Evolutionary conservation across 371 early-diverging fungal species (phyloP).

Genomic region (Basidiobolus meristosporus): DNA sequence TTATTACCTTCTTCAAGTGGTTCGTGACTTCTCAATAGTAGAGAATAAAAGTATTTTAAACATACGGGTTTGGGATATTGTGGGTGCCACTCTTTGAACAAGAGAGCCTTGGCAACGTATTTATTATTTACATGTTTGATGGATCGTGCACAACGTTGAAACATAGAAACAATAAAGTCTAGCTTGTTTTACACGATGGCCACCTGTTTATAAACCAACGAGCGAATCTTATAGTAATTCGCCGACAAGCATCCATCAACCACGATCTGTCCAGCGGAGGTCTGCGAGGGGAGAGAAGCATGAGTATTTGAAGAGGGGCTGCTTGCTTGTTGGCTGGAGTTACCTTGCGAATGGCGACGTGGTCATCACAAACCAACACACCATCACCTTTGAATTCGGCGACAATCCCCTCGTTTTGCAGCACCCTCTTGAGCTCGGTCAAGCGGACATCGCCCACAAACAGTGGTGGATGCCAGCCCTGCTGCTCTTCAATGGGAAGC

Average conservation of each 20-base stretch:
- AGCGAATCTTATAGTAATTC: constrained; percentile 15
- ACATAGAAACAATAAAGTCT: too few species aligned
- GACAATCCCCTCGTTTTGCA: constrained; percentile 50
- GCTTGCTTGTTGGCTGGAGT: too few species aligned
- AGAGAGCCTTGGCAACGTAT: too few species aligned
- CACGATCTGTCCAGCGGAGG: constrained; percentile 9
- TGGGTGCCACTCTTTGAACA: too few species aligned
- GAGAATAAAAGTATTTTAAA: too few species aligned
- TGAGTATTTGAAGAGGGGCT: too few species aligned
- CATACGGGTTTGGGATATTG: too few species aligned
- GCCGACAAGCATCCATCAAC: constrained; percentile 11
- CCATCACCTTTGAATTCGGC: constrained; percentile 73
- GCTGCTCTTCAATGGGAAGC: constrained; percentile 16
- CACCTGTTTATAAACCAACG: constrained; percentile 29
- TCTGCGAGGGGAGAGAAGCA: constrained; percentile 1
- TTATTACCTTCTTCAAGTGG: too few species aligned
- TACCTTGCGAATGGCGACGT: constrained; percentile 50
- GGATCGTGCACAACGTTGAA: too few species aligned
- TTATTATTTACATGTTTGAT: too few species aligned
- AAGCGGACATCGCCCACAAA: constrained; percentile 75
- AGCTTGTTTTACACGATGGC: constrained; percentile 28
- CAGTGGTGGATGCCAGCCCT: constrained; percentile 36
- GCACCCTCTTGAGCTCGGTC: constrained; percentile 51
- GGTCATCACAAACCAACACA: constrained; percentile 64
- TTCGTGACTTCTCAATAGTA: too few species aligned